These are phyloP conservation scores for Achaetomium macrosporum DNA, from an alignment of 2,329 filamentous ascomycete genomes.

Conservation along the genomic window DNA sequence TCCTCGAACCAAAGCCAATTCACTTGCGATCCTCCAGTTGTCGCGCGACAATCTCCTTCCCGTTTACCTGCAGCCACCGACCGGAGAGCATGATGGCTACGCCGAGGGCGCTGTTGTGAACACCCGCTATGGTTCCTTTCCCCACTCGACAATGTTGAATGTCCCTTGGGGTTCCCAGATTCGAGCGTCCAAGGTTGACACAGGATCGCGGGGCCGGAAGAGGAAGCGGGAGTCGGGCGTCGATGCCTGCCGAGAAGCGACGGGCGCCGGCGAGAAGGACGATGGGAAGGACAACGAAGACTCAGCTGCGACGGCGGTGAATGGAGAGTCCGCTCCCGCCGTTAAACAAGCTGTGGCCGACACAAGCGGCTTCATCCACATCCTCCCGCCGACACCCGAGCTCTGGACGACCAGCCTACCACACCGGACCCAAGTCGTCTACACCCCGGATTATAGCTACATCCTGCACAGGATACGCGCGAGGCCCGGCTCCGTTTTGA, in stretches of 20 bases:
- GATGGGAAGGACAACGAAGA: constrained; percentile 30
- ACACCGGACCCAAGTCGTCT: constrained; percentile 80
- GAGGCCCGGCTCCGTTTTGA: constrained; percentile 64
- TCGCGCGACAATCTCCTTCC: constrained; percentile 82
- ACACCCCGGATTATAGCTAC: constrained; percentile 82
- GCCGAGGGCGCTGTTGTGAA: constrained; percentile 75
- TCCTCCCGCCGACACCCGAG: constrained; percentile 74
- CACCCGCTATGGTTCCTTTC: constrained; percentile 89
- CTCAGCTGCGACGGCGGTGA: neutral
- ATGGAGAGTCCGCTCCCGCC: constrained; percentile 16
- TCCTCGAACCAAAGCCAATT: constrained; percentile 53
- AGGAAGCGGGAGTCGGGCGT: constrained; percentile 47
- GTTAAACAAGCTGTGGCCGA: constrained; percentile 49
- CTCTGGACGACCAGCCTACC: constrained; percentile 75
- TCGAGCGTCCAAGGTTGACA: constrained; percentile 82
- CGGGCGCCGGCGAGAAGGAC: constrained; percentile 32
- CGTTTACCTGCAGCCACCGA: constrained; percentile 58
- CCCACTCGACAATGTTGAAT: constrained; percentile 69
- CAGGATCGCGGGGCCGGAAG: constrained; percentile 76
- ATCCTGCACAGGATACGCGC: constrained; percentile 71
- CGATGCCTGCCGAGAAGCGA: constrained; percentile 24
- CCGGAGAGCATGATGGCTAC: constrained; percentile 63
- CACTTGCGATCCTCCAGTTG: constrained; percentile 78
- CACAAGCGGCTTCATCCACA: constrained; percentile 67
- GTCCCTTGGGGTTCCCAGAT: constrained; percentile 91